Evolutionary conservation across 1,284 basidiomycete species (phyloP).

Genomic region (Malassezia yamatoensis): DNA sequence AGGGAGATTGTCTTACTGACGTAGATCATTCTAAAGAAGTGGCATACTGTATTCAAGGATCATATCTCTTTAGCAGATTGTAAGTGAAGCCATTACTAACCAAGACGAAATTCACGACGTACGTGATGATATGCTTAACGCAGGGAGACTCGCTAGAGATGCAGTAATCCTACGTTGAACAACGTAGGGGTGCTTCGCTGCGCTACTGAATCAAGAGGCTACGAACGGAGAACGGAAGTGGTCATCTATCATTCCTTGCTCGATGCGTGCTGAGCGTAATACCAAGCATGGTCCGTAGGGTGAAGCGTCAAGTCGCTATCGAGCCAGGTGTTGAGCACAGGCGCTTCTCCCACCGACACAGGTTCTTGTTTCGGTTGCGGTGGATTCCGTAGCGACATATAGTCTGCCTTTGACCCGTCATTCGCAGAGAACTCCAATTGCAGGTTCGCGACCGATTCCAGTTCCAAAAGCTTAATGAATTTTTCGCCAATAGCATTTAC

Average conservation of each 20-base stretch:
- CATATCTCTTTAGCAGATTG: slow-evolving; percentile 80
- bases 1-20: slow-evolving; percentile 34
- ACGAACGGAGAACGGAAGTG: background rate
- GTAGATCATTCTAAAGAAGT: slow-evolving; percentile 95
- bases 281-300: slow-evolving; percentile 11
- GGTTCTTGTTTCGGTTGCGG: background rate
- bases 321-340: slow-evolving; percentile 11
- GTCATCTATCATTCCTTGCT: background rate
- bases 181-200: too few relatives aligned
- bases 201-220: background rate
- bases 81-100: slow-evolving; percentile 1
- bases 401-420: slow-evolving; percentile 9
- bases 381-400: slow-evolving; percentile 1
- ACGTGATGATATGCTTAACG: background rate
- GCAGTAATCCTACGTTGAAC: background rate
- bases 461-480: slow-evolving; percentile 37
- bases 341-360: background rate
- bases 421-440: slow-evolving; percentile 24
- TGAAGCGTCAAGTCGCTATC: slow-evolving; percentile 10
- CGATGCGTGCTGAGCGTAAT: slow-evolving; percentile 5
- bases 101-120: slow-evolving; percentile 19
- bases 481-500: slow-evolving; percentile 72
- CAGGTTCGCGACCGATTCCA: slow-evolving; percentile 20
- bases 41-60: slow-evolving; percentile 52
- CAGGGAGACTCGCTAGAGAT: slow-evolving; percentile 18